Evolutionary conservation across 192 early-diverging fungal species (phyloP), one percentile per base, ranked within the genome.

Genomic region (Umbelopsis vinacea): DNA sequence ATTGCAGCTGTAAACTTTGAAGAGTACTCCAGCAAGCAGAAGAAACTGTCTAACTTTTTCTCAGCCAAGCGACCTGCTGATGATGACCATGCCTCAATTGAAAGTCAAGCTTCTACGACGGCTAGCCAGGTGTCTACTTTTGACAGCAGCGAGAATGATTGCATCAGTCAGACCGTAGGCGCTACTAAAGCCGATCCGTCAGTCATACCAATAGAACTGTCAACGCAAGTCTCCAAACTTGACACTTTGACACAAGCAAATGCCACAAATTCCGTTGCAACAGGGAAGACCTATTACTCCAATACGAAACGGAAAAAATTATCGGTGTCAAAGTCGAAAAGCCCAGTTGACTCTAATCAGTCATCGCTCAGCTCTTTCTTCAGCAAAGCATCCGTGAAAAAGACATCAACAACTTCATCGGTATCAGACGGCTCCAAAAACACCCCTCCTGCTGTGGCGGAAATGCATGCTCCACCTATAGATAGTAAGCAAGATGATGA

Each of bases 21-120:
- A 7, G 71, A 55, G 45, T 72, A 40, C 26, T 72, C 71, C 19
- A 26, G 46, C 45, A 72, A 45, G 40, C 71, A 72, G 54, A 35
- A 60, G 40, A 72, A 72, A n/a, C 22, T 72, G 10, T 60, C 50
- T 40, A 72, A 38, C 15, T 72, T 72, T 72, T 72, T 72, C 24
- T 46, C 67, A 12, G 22, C 38, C 21, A 68, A 68, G 45, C 40
- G 46, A 47, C 43, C 46, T 12, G 21, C 43, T 21, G 23, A 68
- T 35, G 45, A 19, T 23, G 71, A 72, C 9, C 53, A 43, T 6
- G 47, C 11, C 3, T 21, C n/a, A 0, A 6, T 38, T 17, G 26
- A 0, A 7, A 43, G 40, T 43, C 8, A 43, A 43, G 40, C 11
- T 0, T 43, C 40, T 43, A 12, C 11, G 11, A 11, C 6, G 1